phyloP scores from a whole-genome alignment of 2,329 filamentous ascomycete genomes.

The Pleomassaria siparia region DNA sequence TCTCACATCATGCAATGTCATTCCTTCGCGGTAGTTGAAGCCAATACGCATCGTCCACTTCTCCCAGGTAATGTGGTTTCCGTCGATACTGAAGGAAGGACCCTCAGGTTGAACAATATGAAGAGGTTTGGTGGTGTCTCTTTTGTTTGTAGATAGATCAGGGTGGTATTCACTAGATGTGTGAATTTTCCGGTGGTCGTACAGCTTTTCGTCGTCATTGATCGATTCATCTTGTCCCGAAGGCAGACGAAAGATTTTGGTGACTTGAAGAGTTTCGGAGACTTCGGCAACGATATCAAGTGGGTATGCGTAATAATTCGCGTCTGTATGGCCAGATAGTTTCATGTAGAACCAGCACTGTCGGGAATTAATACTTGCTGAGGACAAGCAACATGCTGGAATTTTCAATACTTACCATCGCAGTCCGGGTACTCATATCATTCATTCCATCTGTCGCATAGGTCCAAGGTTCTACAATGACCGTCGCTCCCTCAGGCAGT shows the following conservation, averaged over 20 bases:
- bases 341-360: conserved; percentile 46
- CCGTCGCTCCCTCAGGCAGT: conserved; percentile 48
- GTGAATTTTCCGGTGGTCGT: conserved; percentile 48
- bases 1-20: conserved; percentile 45
- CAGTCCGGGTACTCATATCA: conserved; percentile 52
- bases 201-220: conserved; percentile 38
- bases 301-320: conserved; percentile 62
- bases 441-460: conserved; percentile 58
- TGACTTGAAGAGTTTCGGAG: conserved; percentile 53
- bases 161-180: conserved; percentile 27
- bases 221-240: conserved; percentile 45
- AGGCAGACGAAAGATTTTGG: conserved; percentile 54
- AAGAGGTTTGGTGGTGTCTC: conserved; percentile 21
- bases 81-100: conserved; percentile 22
- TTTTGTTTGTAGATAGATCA: conserved; percentile 11
- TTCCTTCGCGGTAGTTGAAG: conserved; percentile 51
- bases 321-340: conserved; percentile 46
- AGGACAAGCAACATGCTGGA: not conserved
- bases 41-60: conserved; percentile 49
- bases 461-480: conserved; percentile 58
- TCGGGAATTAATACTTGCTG: not conserved
- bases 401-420: conserved; percentile 47
- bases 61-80: conserved; percentile 40
- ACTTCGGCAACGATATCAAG: conserved; percentile 57
- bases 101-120: conserved; percentile 28